Evolutionary conservation across 441 rosid genomes (phyloP).

Genomic region (Bocquillonia castaneifolia): DNA sequence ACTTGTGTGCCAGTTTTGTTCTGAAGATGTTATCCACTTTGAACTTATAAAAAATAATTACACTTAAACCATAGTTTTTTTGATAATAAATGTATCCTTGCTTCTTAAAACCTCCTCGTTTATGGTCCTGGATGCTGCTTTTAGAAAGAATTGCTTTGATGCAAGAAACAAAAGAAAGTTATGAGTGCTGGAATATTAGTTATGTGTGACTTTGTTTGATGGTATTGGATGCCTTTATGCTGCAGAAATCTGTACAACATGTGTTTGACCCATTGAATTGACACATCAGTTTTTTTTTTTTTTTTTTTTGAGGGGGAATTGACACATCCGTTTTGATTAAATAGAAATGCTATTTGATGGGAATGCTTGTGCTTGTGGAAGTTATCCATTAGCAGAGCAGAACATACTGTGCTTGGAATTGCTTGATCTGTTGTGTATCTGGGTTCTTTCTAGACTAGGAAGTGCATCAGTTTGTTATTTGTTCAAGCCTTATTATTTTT

Average conservation of each 20-base stretch:
- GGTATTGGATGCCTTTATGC: constrained; percentile 1
- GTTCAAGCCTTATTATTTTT: no score
- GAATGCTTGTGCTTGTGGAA: not conserved
- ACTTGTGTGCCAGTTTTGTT: not conserved
- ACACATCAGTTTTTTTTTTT: no score
- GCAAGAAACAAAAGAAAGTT: constrained; percentile 4
- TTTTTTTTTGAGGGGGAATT: no score
- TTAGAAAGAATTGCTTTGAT: not conserved
- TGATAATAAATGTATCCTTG: not conserved
- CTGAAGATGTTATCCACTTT: not conserved
- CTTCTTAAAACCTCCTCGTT: not conserved
- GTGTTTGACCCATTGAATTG: not conserved
- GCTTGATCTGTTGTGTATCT: no score
- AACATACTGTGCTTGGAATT: not conserved
- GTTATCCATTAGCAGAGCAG: not conserved
- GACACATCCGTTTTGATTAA: not conserved
- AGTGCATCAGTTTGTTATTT: no score
- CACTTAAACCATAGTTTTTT: not conserved
- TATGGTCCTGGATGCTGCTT: not conserved
- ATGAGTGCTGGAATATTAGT: not conserved
- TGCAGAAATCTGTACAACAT: not conserved
- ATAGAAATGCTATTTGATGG: not conserved
- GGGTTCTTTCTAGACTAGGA: no score
- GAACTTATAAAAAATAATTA: not conserved
- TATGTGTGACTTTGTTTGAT: not conserved